Conservation (phyloP, 345 rosid species). For the Arabidopsis suecica region DNA sequence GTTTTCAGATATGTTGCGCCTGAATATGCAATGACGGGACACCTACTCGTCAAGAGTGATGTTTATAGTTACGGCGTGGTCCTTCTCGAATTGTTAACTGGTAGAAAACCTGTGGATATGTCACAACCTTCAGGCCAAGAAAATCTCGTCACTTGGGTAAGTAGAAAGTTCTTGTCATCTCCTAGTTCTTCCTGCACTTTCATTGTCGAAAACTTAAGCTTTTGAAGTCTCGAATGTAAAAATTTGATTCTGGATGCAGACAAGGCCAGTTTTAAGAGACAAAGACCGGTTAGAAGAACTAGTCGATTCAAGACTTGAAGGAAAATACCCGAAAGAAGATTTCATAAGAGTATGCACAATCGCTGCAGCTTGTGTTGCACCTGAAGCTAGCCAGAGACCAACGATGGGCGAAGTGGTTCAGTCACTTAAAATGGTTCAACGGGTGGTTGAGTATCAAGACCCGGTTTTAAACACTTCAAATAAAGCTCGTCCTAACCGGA, state of each 20-base stretch:
- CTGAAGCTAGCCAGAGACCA: slow-evolving; percentile 94
- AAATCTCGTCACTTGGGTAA: slow-evolving; percentile 98
- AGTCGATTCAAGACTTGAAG: slow-evolving; percentile 78
- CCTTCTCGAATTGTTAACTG: slow-evolving; percentile 91
- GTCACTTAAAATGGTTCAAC: slow-evolving; percentile 99
- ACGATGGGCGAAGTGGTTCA: slow-evolving; percentile 99
- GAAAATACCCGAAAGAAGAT: slow-evolving; percentile 91
- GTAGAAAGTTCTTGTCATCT: slow-evolving; percentile 30
- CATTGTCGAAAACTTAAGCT: slow-evolving; percentile 1
- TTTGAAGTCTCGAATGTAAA: slow-evolving; percentile 4
- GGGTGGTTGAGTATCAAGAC: slow-evolving; percentile 78
- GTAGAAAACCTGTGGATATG: slow-evolving; percentile 98
- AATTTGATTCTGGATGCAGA: slow-evolving; percentile 54
- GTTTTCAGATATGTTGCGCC: slow-evolving; percentile 92
- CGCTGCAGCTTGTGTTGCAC: slow-evolving; percentile 97
- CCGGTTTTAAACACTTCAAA: slow-evolving; percentile 45
- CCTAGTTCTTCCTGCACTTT: neutral
- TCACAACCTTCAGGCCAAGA: slow-evolving; percentile 98
- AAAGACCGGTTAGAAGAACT: slow-evolving; percentile 91
- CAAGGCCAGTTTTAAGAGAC: slow-evolving; percentile 96
- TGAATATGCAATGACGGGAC: slow-evolving; percentile 99
- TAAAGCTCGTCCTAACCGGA: slow-evolving; percentile 66
- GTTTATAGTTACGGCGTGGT: slow-evolving; percentile 99
- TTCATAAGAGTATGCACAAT: slow-evolving; percentile 91
- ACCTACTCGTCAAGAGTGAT: slow-evolving; percentile 94